Conservation (phyloP, 352 stramenopile species). For the Pelagophyceae sp. region DNA sequence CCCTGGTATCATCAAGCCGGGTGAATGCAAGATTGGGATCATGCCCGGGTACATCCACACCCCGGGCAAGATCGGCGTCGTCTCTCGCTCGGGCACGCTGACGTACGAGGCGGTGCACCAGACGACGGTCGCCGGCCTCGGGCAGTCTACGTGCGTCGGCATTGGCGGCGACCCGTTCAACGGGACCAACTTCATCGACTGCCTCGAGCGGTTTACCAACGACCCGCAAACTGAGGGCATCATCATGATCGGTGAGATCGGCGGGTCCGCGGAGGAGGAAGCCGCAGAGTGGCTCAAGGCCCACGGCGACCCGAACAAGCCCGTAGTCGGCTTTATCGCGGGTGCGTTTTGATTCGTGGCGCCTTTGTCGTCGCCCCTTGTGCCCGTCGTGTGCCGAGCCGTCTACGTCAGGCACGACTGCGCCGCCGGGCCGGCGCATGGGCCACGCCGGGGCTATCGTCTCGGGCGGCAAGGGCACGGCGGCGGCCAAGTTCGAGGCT, state of each 20-base stretch:
- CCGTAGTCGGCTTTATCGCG: constrained; percentile 98
- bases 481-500: constrained; percentile 91
- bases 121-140: constrained; percentile 88
- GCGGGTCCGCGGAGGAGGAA: constrained; percentile 93
- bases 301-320: constrained; percentile 95
- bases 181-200: constrained; percentile 99
- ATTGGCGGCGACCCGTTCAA: constrained; percentile 99
- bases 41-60: constrained; percentile 99
- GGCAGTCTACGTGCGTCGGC: constrained; percentile 96
- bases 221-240: constrained; percentile 97
- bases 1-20: constrained; percentile 99
- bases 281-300: constrained; percentile 94
- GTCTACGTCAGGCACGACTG: constrained; percentile 95
- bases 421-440: constrained; percentile 95
- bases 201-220: constrained; percentile 95
- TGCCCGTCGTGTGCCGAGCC: no score
- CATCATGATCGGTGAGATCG: constrained; percentile 99
- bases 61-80: constrained; percentile 94
- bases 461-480: constrained; percentile 92
- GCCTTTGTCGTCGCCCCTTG: no score
- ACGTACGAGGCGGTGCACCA: constrained; percentile 98
- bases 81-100: constrained; percentile 93
- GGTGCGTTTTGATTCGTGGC: no score
- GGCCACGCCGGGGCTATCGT: constrained; percentile 98
- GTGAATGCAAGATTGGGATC: constrained; percentile 99